Evolutionary conservation across 352 stramenopile genomes (phyloP), one percentile per base, ranked within the genome.

Genomic region (Thraustotheca clavata): DNA sequence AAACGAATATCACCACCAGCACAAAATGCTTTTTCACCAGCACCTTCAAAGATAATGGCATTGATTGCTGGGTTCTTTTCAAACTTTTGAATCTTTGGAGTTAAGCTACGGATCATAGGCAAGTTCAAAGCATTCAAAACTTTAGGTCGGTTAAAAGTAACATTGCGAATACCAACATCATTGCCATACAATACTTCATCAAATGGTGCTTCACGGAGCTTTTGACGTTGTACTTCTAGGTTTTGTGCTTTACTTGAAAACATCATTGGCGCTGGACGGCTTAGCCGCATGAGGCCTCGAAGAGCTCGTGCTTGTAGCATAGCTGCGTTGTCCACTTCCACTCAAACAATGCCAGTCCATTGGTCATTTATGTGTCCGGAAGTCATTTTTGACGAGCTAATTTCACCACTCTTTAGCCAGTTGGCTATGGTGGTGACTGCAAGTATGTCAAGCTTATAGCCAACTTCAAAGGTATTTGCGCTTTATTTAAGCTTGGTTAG

Each of bases 1-100:
- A 77, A 77, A 69, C 90, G 91, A 61, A 99, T 93, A 76, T 99
- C 94, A 33, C 95, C 95, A 47, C 95, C 95, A 8, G 95, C 93
- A 78, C 95, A 99, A 71, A 99, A 98, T 6, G 91, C 84, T 67
- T 89, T 89, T 33, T 75, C 79, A 20, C 88, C 88, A 27, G 55
- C 75, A 26, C 88, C 80, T 11, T 81, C 87, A 73, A 96, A 93
- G 38, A 94, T 71, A 65, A 94, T 76, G 32, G 81, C 74, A 67
- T 92, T 86, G 24, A 95, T 74, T 3, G 77, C 92, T 31, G 76
- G 68, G 71, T 94, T 94, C 32, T 62, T 67, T 54, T 93, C 79
- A 62, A 91, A 86, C 67, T 81, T 84, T 32, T 87, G 76, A 33
- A 98, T 74, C 9, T 86, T 86, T 67, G 94, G 81, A 27, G 86